Percentiles rank a stretch among this genome's conserved stretches.
Conservation (phyloP, 768 basidiomycete species). For the Kondoa subrosea region DNA sequence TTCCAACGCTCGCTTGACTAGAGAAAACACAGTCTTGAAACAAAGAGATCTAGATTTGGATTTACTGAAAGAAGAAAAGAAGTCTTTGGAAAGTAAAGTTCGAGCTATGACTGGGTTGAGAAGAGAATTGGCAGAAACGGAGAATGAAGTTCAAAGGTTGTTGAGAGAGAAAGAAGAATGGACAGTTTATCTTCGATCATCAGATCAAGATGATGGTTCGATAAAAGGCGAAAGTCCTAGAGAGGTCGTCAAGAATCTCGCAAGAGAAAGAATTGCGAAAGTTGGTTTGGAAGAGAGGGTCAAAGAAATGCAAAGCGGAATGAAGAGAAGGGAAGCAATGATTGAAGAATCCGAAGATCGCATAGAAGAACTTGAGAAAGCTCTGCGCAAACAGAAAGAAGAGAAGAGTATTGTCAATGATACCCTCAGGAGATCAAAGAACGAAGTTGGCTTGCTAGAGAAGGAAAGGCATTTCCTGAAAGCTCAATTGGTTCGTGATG, state of each 20-base stretch:
- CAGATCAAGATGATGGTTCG: not conserved
- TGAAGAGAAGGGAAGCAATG: conserved; percentile 21
- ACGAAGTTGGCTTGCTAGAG: conserved; percentile 12
- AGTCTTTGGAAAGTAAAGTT: conserved; percentile 23
- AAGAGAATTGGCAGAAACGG: conserved; percentile 11
- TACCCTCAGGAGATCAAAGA: not conserved
- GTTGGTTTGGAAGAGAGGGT: conserved; percentile 23
- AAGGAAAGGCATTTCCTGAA: conserved; percentile 24
- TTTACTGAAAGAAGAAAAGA: conserved; percentile 27
- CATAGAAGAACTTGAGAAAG: conserved; percentile 13
- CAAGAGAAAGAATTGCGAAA: conserved; percentile 23
- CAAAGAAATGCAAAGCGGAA: conserved; percentile 19
- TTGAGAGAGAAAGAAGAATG: conserved; percentile 25
- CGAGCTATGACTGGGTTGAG: conserved; percentile 17
- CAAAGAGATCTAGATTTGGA: conserved; percentile 22
- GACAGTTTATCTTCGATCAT: conserved; percentile 4
- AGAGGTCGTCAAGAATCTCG: conserved; percentile 25
- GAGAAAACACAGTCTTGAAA: conserved; percentile 24
- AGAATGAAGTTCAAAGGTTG: conserved; percentile 18
- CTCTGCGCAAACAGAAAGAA: not conserved
- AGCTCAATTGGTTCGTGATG: conserved; percentile 20
- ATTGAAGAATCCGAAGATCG: conserved; percentile 23
- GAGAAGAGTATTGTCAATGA: not conserved
- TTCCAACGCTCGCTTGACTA: conserved; percentile 23
- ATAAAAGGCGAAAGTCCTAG: conserved; percentile 8